Base-by-base conservation (phyloP, 1,284 basidiomycete species). In the Sparassis latifolia region DNA sequence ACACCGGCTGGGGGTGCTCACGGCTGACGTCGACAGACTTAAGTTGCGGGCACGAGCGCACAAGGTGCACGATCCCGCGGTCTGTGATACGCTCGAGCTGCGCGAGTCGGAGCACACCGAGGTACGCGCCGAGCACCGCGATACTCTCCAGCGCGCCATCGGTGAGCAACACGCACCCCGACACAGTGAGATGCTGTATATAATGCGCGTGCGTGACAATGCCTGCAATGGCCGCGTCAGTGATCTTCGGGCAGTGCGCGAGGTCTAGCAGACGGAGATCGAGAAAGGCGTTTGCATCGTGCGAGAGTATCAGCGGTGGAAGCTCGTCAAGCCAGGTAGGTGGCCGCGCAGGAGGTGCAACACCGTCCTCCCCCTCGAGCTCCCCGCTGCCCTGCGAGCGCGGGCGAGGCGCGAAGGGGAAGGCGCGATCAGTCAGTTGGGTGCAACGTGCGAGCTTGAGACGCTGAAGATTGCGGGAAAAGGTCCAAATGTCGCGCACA, bases 1-100 rank as follows among this genome's bases (percentile, higher is more conserved):
- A n/a, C 5, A 35, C 42, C 37, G 41, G 35, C 5, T 41, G 42
- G 44, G 9, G 35, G 29, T 7, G 78, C 82, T 72, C 66, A 92
- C 92, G 92, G 44, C 91, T 89, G 44, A 97, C 70, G 64, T 97
- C 94, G 52, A 97, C 76, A 62, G 89, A 91, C 48, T 86, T 77
- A 33, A 97, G 70, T 32, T 87, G 79, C 0, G 78, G 76, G 66
- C 94, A 97, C 10, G 76, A 71, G 12, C 86, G 77, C 3, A 84
- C 84, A 37, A 97, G 67, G 50, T 77, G 76, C 37, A 85, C 78
- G n/a, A 97, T 74, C 1, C 79, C 89, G 1, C 69, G 72, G 62
- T 97, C 94, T 31, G 93, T 96, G 59, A 97, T 84, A 49, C 77
- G 77, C 33, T 76, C 70, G 45, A 92, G 80, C 64, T 93, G 91